phyloP scores from a whole-genome alignment of 805 yeast genomes.

The Suhomyces vadensis region DNA sequence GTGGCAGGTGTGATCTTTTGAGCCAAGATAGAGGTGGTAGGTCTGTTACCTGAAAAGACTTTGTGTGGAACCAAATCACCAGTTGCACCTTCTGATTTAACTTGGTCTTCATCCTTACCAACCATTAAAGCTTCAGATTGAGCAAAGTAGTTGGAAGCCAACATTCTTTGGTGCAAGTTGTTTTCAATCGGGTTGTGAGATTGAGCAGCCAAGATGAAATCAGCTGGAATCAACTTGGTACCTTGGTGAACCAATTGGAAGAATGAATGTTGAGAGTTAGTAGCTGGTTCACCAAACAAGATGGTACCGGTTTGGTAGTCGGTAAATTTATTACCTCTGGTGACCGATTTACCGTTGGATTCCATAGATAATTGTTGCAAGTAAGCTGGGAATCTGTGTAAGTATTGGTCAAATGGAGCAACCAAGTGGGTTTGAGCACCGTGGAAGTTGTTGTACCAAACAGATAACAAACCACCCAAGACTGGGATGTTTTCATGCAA shows the following conservation, averaged over 20 bases:
- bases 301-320: slow-evolving; percentile 95
- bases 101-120: slow-evolving; percentile 85
- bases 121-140: slow-evolving; percentile 98
- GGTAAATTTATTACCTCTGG: slow-evolving; percentile 88
- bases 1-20: slow-evolving; percentile 96
- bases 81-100: slow-evolving; percentile 84
- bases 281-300: slow-evolving; percentile 97
- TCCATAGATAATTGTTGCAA: slow-evolving; percentile 98
- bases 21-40: slow-evolving; percentile 94
- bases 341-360: slow-evolving; percentile 97
- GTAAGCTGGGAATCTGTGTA: slow-evolving; percentile 99
- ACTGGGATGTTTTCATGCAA: slow-evolving; percentile 90
- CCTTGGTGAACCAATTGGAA: slow-evolving; percentile 99
- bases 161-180: slow-evolving; percentile 95
- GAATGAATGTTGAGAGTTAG: slow-evolving; percentile 98
- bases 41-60: slow-evolving; percentile 97
- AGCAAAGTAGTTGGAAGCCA: slow-evolving; percentile 98
- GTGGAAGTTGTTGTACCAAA: slow-evolving; percentile 98
- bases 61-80: slow-evolving; percentile 92
- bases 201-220: slow-evolving; percentile 94
- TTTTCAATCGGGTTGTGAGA: slow-evolving; percentile 96
- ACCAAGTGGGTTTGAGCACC: slow-evolving; percentile 98
- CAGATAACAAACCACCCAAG: slow-evolving; percentile 88
- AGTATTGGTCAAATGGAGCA: slow-evolving; percentile 97
- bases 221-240: slow-evolving; percentile 95